Percentiles rank a stretch among this genome's conserved stretches.
Evolutionary conservation across 768 basidiomycete genomes (phyloP).

Genomic region (Coprinellus aureogranulatus): DNA sequence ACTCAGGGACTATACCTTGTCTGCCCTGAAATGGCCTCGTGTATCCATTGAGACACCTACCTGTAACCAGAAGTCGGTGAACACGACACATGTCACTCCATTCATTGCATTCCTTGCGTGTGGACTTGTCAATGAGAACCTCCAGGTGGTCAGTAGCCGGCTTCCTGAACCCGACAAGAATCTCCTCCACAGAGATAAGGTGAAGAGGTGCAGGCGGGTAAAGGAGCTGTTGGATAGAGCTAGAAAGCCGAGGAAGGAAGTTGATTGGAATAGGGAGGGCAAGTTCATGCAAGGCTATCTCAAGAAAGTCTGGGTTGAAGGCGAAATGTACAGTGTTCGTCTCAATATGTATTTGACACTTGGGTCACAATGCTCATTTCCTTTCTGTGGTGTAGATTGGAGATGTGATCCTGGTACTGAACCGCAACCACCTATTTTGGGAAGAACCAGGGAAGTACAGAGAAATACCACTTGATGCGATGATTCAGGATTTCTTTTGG

Average conservation of each 20-base stretch:
- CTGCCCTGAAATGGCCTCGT: background rate
- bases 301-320: conserved; percentile 42
- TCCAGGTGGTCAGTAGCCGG: conserved; percentile 52
- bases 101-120: conserved; percentile 50
- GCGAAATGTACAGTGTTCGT: conserved; percentile 30
- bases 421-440: conserved; percentile 1
- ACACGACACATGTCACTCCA: conserved; percentile 61
- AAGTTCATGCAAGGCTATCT: conserved; percentile 26
- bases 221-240: background rate
- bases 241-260: background rate
- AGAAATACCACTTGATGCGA: background rate
- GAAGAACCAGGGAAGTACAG: background rate
- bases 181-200: background rate
- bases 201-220: background rate
- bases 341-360: no score
- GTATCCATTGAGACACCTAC: background rate
- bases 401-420: conserved; percentile 2
- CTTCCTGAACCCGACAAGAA: conserved; percentile 28
- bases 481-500: conserved; percentile 6
- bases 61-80: conserved; percentile 37
- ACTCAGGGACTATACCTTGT: background rate
- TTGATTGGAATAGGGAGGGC: conserved; percentile 30
- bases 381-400: background rate
- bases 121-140: conserved; percentile 51
- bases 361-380: background rate